Evolutionary conservation across 352 stramenopile genomes (phyloP), one percentile per base, ranked within the genome.

Genomic region (Peronospora destructor): DNA sequence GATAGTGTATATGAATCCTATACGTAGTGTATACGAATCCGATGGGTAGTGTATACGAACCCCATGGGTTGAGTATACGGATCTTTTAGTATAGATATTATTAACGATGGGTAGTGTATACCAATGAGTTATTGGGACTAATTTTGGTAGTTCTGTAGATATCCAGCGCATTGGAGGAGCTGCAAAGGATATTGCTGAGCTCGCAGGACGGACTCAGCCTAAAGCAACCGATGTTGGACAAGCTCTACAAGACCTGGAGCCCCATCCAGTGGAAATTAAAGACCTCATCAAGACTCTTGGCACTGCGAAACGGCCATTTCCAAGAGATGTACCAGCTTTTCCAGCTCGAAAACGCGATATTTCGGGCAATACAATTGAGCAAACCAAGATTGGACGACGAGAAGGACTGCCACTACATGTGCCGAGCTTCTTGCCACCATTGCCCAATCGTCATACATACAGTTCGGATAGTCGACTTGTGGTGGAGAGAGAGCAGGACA

Each of bases 371-470:
- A 48, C 68, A n/a, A 65, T 77, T 42, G 73, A 84, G 26, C 64
- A 81, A 51, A 68, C 59, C 28, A 73, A 76, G 51, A 81, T 84
- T 47, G 73, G 73, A 41, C 66, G 68, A 46, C 66, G 73, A 47
- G 73, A 81, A 30, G 54, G 62, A 0, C 51, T 81, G 10, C 73
- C 73, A 0, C 52, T 64, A 21, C 68, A 84, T 49, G 70, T 77
- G 4, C 73, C 73, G 16, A 66, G 52, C 12, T 84, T 84, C 29
- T 28, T 77, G 19, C 73, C 73, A 9, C 70, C 73, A 3, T 48
- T 84, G 43, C 73, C 73, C 3, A 76, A 76, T 44, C 68, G 71
- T 9, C 73, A 84, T 45, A 81, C 73, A 17, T 84, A 84, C 52
- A 79, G 67, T 44, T 73, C 69, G 0, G 62, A 84, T 13, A 73